Percentiles rank a stretch among this genome's conserved stretches.
Evolutionary conservation across 192 early-diverging fungal species (phyloP).

Genomic region (Allomyces javanicus): DNA sequence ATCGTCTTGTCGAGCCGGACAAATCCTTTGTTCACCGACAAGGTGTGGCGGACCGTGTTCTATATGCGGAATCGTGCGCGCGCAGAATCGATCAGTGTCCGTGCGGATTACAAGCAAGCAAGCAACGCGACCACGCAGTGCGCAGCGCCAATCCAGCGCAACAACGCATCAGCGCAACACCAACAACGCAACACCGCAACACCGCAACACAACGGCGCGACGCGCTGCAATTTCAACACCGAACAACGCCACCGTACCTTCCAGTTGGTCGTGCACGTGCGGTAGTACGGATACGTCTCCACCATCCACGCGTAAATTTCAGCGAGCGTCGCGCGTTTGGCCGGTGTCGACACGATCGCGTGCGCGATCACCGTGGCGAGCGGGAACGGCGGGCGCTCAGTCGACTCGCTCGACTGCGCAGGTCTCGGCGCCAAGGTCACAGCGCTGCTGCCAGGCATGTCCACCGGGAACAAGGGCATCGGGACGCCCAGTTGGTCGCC

Average conservation of each 20-base stretch:
- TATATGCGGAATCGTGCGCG: not conserved
- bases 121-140: too few species aligned
- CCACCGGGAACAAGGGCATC: too few species aligned
- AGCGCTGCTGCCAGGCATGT: too few species aligned
- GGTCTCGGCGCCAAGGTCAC: too few species aligned
- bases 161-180: not conserved
- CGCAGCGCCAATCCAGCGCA: not conserved
- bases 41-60: not conserved
- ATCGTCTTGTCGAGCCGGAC: not conserved
- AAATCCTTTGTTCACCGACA: not conserved
- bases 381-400: not conserved
- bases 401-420: too few species aligned
- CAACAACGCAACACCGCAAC: not conserved
- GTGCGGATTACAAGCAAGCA: too few species aligned
- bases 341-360: not conserved
- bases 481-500: too few species aligned
- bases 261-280: not conserved
- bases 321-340: not conserved
- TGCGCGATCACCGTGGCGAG: not conserved
- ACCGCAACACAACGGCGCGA: not conserved
- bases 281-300: not conserved
- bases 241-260: not conserved
- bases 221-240: not conserved
- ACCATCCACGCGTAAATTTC: not conserved
- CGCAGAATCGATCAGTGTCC: too few species aligned